phyloP scores from a whole-genome alignment of 805 yeast genomes.

The Kregervanrija pseudodelftensis region DNA sequence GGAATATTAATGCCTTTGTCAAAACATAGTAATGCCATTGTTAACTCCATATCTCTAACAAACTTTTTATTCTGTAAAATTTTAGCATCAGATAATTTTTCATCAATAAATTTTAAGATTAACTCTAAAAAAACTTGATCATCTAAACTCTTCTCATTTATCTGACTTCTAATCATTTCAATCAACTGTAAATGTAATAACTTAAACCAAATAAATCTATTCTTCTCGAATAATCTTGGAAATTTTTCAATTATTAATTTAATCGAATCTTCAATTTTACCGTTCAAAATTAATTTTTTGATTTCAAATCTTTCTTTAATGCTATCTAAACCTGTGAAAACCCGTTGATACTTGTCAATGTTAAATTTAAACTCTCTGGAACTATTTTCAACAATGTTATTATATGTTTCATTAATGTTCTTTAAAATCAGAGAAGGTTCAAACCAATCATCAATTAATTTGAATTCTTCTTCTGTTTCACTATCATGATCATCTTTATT shows the following conservation, averaged over 20 bases:
- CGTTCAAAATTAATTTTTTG: slow-evolving; percentile 46
- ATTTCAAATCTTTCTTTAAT: slow-evolving; percentile 48
- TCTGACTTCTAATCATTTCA: slow-evolving; percentile 52
- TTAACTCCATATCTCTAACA: slow-evolving; percentile 67
- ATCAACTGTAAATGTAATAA: slow-evolving; percentile 65
- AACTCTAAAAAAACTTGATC: slow-evolving; percentile 45
- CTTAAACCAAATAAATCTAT: slow-evolving; percentile 63
- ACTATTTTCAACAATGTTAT: slow-evolving; percentile 4
- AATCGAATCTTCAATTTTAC: slow-evolving; percentile 55
- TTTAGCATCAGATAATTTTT: slow-evolving; percentile 32
- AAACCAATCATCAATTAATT: slow-evolving; percentile 7
- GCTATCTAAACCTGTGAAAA: slow-evolving; percentile 37
- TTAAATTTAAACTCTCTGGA: background rate
- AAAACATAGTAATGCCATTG: slow-evolving; percentile 73
- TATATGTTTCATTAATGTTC: slow-evolving; percentile 11
- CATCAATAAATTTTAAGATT: slow-evolving; percentile 53
- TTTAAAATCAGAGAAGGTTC: slow-evolving; percentile 8
- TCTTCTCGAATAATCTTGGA: slow-evolving; percentile 59
- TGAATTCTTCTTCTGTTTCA: background rate
- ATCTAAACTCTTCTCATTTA: slow-evolving; percentile 18
- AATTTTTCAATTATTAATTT: slow-evolving; percentile 47
- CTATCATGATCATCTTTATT: background rate
- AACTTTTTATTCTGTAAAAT: slow-evolving; percentile 40
- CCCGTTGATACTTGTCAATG: slow-evolving; percentile 11
- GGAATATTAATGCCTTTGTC: slow-evolving; percentile 40